Conservation (phyloP, 345 rosid species). For the Eucalyptus tenuipes region DNA sequence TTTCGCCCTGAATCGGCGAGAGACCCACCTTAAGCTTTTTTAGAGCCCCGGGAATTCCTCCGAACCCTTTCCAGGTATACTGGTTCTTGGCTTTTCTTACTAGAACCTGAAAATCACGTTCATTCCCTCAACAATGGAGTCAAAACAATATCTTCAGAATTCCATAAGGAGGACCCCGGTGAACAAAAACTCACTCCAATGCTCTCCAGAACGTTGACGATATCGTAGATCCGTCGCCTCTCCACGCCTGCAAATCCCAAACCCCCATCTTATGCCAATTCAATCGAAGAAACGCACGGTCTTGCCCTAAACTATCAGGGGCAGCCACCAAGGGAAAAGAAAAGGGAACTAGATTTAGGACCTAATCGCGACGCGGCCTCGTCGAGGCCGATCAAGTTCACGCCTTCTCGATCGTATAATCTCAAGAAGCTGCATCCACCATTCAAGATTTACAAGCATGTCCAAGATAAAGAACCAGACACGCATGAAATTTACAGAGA, state of each 20-base stretch:
- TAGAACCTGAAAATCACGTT: constrained; percentile 34
- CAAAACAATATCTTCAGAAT: not conserved
- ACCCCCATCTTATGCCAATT: not conserved
- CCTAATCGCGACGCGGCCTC: constrained; percentile 79
- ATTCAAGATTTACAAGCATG: not conserved
- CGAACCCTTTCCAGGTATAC: constrained; percentile 23
- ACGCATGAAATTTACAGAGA: too few relatives aligned
- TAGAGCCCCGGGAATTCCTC: constrained; percentile 15
- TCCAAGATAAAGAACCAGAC: not conserved
- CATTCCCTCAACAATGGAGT: not conserved
- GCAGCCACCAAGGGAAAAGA: not conserved
- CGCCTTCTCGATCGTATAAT: constrained; percentile 54
- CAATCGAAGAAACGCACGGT: not conserved
- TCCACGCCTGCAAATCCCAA: constrained; percentile 49
- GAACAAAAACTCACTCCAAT: constrained; percentile 50
- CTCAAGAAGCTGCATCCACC: constrained; percentile 48
- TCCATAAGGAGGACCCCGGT: not conserved
- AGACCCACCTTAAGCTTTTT: constrained; percentile 21
- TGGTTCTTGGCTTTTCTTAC: constrained; percentile 29
- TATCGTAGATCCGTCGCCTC: constrained; percentile 80
- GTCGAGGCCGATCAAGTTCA: constrained; percentile 65
- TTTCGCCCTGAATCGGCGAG: not conserved
- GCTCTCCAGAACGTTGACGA: constrained; percentile 81
- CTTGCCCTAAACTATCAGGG: not conserved
- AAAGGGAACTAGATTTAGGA: not conserved